Percentiles rank a stretch among this genome's conserved stretches.
Conservation (phyloP, 345 rosid genomes). For the Lumnitzera littorea region DNA sequence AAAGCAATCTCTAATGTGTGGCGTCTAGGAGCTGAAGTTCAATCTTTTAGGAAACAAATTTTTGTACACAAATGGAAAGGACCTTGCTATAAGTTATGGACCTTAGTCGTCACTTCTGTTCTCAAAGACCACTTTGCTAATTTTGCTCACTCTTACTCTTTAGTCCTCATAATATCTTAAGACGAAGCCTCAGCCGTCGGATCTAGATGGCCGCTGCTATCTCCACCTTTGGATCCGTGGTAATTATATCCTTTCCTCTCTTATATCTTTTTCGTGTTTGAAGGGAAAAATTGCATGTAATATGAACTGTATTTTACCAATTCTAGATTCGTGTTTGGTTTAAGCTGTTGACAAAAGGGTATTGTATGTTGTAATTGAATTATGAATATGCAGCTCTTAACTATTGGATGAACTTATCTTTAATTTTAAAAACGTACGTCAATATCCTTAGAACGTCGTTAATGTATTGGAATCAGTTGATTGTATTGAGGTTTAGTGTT, state of each 20-base stretch:
- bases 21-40: neutral
- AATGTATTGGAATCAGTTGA: no score
- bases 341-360: no score
- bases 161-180: neutral
- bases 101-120: neutral
- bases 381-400: no score
- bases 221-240: constrained; percentile 76
- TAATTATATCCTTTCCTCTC: constrained; percentile 13
- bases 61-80: neutral
- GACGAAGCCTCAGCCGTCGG: neutral
- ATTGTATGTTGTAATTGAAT: no score
- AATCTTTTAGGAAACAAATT: neutral
- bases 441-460: no score
- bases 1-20: constrained; percentile 5
- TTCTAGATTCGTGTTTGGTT: no score
- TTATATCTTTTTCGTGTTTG: neutral
- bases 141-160: neutral
- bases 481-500: no score
- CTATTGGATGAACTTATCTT: no score
- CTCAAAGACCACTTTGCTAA: neutral
- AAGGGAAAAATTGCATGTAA: no score
- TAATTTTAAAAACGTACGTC: no score
- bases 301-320: no score
- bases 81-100: neutral
- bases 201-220: constrained; percentile 67